Percentiles rank a stretch among this genome's conserved stretches.
Evolutionary conservation across 2,329 filamentous ascomycete genomes (phyloP).

Genomic region (Karstenula rhodostoma): DNA sequence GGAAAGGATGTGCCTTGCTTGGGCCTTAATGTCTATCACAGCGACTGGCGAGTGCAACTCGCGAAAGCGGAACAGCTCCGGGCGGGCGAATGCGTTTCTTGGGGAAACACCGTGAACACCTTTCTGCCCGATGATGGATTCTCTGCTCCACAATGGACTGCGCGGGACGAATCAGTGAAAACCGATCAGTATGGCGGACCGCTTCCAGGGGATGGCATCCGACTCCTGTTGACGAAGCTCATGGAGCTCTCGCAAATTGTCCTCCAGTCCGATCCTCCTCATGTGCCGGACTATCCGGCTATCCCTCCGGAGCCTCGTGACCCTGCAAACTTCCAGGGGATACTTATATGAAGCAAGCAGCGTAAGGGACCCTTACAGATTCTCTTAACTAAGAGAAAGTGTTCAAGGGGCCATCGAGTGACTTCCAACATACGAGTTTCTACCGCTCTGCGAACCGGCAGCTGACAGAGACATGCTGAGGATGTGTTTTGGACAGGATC

Average conservation of each 20-base stretch:
- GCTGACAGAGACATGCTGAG: too few relatives aligned
- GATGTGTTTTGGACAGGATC: too few relatives aligned
- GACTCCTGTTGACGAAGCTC: conserved; percentile 31
- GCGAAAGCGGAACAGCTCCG: conserved; percentile 35
- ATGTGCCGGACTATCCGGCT: neutral
- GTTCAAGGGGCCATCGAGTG: too few relatives aligned
- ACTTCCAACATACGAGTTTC: too few relatives aligned
- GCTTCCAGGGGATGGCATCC: conserved; percentile 30
- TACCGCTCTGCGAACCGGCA: too few relatives aligned
- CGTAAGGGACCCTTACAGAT: neutral
- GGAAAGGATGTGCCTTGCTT: conserved; percentile 31
- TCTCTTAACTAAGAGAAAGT: neutral
- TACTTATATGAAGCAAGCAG: neutral
- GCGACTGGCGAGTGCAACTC: conserved; percentile 40
- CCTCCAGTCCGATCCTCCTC: conserved; percentile 5
- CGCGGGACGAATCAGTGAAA: conserved; percentile 9
- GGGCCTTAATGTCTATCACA: conserved; percentile 41
- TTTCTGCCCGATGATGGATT: conserved; percentile 43
- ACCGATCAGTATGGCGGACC: neutral
- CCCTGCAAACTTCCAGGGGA: neutral
- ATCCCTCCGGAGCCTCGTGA: neutral
- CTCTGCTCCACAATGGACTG: conserved; percentile 8
- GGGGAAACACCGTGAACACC: conserved; percentile 28
- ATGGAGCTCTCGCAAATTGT: conserved; percentile 39
- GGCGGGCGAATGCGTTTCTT: conserved; percentile 31